Conservation (phyloP, 164 flowering plant genomes). For the Hamamelis virginiana region DNA sequence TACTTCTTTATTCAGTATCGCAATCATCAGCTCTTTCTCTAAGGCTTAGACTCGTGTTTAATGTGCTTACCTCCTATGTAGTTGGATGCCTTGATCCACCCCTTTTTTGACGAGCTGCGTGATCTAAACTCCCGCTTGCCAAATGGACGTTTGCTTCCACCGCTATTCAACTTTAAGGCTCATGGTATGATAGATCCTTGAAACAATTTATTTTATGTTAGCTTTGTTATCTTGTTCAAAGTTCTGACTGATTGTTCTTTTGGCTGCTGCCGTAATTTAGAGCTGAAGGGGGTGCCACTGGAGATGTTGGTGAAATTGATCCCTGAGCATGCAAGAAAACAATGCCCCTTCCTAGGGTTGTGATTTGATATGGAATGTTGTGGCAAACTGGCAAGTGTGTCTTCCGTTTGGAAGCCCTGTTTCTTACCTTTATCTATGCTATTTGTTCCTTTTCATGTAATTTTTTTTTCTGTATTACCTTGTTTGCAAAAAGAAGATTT, state of each 20-base stretch:
- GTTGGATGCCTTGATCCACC: slow-evolving; percentile 70
- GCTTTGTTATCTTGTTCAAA: neutral
- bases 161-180: slow-evolving; percentile 78
- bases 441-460: slow-evolving; percentile 3
- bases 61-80: slow-evolving; percentile 25
- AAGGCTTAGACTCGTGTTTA: neutral
- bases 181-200: slow-evolving; percentile 48
- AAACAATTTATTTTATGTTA: neutral
- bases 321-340: slow-evolving; percentile 73
- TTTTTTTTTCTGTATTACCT: slow-evolving; percentile 4
- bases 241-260: neutral
- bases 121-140: slow-evolving; percentile 67
- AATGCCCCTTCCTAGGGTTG: slow-evolving; percentile 48
- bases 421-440: neutral
- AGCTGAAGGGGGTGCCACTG: slow-evolving; percentile 51
- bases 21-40: neutral
- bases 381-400: slow-evolving; percentile 1
- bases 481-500: slow-evolving; percentile 33
- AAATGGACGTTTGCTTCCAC: slow-evolving; percentile 79
- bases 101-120: slow-evolving; percentile 78
- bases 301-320: slow-evolving; percentile 54
- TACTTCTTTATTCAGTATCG: too few species aligned
- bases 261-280: slow-evolving; percentile 22
- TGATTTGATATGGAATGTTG: slow-evolving; percentile 24
- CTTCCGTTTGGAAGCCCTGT: slow-evolving; percentile 3